phyloP scores from a whole-genome alignment of 768 basidiomycete genomes.

The Lactifluus subvellereus region DNA sequence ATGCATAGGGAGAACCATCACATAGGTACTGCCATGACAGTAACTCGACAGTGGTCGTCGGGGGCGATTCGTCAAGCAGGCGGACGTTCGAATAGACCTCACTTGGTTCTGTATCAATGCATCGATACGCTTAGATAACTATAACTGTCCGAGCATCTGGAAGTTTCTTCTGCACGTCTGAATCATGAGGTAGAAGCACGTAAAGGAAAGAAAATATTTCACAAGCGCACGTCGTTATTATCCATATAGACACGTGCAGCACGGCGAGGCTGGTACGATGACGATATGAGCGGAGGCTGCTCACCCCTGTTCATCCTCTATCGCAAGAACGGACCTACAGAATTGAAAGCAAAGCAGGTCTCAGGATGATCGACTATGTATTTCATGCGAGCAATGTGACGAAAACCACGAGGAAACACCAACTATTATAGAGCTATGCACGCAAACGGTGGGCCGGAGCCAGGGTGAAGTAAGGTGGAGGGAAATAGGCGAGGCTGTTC shows the following conservation, averaged over 20 bases:
- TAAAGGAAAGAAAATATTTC: neutral
- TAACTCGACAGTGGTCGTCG: constrained; percentile 24
- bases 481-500: constrained; percentile 19
- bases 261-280: constrained; percentile 16
- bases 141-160: constrained; percentile 22
- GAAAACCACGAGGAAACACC: constrained; percentile 18
- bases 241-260: constrained; percentile 22
- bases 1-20: neutral
- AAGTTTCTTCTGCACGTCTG: constrained; percentile 23
- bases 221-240: constrained; percentile 20
- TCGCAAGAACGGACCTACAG: constrained; percentile 9
- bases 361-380: constrained; percentile 14
- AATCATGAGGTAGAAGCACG: too few species aligned
- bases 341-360: constrained; percentile 2
- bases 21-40: neutral
- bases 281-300: constrained; percentile 9
- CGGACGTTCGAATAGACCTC: constrained; percentile 24
- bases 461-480: neutral
- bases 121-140: constrained; percentile 22
- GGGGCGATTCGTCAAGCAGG: constrained; percentile 23
- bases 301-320: neutral
- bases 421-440: constrained; percentile 14
- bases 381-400: constrained; percentile 6
- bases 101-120: constrained; percentile 17
- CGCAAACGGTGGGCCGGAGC: neutral